Percentiles rank a stretch among this genome's conserved stretches.
These are phyloP conservation scores for Helichrysum umbraculigerum DNA, from an alignment of 129 eudicot genomes.

Conservation along the genomic window DNA sequence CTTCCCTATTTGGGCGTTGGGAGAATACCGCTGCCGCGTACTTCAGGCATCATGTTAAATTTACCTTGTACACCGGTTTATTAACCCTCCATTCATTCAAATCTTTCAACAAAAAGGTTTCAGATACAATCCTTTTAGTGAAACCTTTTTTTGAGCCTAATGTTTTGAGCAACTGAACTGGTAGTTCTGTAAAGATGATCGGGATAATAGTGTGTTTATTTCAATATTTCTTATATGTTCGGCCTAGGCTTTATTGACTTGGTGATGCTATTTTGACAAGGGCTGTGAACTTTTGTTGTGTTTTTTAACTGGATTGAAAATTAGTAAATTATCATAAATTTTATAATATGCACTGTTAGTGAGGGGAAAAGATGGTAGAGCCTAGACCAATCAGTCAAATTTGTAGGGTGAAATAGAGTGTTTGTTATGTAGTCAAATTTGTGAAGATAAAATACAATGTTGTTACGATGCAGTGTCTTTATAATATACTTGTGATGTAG, in stretches of 20 bases:
- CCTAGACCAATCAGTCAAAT: too few species aligned
- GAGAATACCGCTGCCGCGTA: conserved; percentile 67
- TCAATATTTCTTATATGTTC: background rate
- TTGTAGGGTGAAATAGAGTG: too few species aligned
- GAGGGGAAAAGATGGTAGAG: too few species aligned
- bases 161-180: background rate
- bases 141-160: background rate
- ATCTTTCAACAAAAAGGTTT: conserved; percentile 13
- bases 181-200: background rate
- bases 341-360: too few species aligned
- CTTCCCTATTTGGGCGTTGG: conserved; percentile 92
- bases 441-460: too few species aligned
- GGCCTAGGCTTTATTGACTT: background rate
- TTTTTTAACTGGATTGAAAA: background rate
- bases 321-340: background rate
- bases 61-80: background rate
- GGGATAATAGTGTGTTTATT: background rate
- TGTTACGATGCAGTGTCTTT: too few species aligned
- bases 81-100: conserved; percentile 17
- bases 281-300: background rate
- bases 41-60: conserved; percentile 30
- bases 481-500: too few species aligned
- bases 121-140: conserved; percentile 14
- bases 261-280: background rate
- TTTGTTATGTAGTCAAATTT: too few species aligned